These are phyloP conservation scores for Myxozyma neglecta DNA, from an alignment of 805 yeast species.

Conservation along the genomic window DNA sequence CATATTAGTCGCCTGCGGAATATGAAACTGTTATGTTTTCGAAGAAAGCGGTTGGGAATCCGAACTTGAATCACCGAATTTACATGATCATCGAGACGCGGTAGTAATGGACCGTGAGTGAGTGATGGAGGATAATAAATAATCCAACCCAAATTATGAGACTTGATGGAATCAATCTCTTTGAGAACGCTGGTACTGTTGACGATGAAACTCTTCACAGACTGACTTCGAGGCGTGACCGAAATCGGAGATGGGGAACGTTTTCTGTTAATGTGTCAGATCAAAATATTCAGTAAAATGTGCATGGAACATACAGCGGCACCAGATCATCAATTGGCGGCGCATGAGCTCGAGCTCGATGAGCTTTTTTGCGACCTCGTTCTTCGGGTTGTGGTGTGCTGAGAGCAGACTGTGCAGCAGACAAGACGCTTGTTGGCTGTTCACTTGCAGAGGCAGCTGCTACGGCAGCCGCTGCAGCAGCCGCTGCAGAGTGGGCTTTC, in stretches of 20 bases:
- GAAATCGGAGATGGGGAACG: background rate
- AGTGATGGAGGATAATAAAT: constrained; percentile 47
- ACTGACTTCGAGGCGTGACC: background rate
- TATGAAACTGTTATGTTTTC: constrained; percentile 42
- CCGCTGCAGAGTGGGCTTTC: constrained; percentile 24
- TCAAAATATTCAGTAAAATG: background rate
- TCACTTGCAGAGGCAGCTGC: constrained; percentile 1
- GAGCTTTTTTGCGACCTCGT: constrained; percentile 28
- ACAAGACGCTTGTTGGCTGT: constrained; percentile 12
- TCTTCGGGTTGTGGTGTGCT: constrained; percentile 20
- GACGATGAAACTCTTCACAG: constrained; percentile 36
- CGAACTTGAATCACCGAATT: constrained; percentile 54
- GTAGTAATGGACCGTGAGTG: constrained; percentile 17
- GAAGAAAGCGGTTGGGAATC: constrained; percentile 50
- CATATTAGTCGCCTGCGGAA: constrained; percentile 61
- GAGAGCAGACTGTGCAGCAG: constrained; percentile 12
- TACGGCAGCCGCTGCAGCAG: constrained; percentile 24
- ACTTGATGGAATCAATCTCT: constrained; percentile 46
- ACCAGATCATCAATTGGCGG: constrained; percentile 2
- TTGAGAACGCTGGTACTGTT: constrained; percentile 46
- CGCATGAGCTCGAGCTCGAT: constrained; percentile 34
- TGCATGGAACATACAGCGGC: background rate
- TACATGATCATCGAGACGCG: constrained; percentile 36
- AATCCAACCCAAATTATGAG: constrained; percentile 54
- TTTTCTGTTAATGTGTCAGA: background rate